These are phyloP conservation scores for Ceratocystis harringtonii DNA, from an alignment of 2,329 filamentous ascomycete genomes.

Conservation along the genomic window DNA sequence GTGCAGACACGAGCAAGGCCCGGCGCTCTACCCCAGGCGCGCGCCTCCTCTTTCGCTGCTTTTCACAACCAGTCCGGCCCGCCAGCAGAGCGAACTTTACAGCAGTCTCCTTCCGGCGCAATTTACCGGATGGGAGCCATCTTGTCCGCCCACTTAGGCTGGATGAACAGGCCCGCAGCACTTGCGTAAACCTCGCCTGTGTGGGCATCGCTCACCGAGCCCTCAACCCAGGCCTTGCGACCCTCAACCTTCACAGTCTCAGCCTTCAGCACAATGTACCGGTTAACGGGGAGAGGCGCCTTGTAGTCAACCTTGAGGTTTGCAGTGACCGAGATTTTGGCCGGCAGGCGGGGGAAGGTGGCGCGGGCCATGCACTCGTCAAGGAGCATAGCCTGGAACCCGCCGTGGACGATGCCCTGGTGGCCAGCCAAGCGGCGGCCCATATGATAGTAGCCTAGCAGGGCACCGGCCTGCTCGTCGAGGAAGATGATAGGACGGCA, in stretches of 20 bases:
- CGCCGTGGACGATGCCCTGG: slow-evolving; percentile 80
- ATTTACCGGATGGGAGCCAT: slow-evolving; percentile 16
- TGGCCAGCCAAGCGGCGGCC: slow-evolving; percentile 75
- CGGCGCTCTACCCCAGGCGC: too few relatives aligned
- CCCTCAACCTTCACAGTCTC: slow-evolving; percentile 77
- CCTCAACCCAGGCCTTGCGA: slow-evolving; percentile 87
- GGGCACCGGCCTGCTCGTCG: slow-evolving; percentile 14
- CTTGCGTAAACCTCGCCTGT: slow-evolving; percentile 15
- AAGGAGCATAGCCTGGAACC: slow-evolving; percentile 76
- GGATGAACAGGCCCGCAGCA: slow-evolving; percentile 13
- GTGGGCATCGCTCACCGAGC: slow-evolving; percentile 23
- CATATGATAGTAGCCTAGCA: slow-evolving; percentile 26
- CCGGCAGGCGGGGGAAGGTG: slow-evolving; percentile 76
- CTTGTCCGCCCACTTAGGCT: slow-evolving; percentile 16
- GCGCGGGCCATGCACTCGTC: slow-evolving; percentile 81
- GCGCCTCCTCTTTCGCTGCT: not conserved
- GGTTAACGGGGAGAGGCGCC: slow-evolving; percentile 58
- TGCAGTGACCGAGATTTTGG: slow-evolving; percentile 74
- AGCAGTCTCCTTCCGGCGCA: not conserved
- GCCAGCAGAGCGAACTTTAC: not conserved
- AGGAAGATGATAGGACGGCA: slow-evolving; percentile 17
- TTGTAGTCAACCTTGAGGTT: slow-evolving; percentile 73
- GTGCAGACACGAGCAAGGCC: too few relatives aligned
- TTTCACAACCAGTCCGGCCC: not conserved
- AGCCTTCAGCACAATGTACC: slow-evolving; percentile 63